These are phyloP conservation scores for Pythium brachiatum DNA, from an alignment of 352 stramenopile genomes.

Conservation along the genomic window DNA sequence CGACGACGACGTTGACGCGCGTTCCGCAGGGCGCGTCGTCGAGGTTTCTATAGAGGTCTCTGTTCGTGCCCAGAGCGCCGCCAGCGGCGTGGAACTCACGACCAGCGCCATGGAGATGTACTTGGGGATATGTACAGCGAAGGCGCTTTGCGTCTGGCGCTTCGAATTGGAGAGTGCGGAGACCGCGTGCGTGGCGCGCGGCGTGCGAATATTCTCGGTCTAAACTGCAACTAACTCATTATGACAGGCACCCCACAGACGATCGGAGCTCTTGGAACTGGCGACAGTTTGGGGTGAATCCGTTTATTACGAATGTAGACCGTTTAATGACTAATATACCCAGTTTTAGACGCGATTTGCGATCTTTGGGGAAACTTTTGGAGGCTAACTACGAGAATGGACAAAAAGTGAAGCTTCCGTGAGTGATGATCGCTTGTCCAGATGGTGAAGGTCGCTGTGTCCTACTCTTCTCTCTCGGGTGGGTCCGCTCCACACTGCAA, in stretches of 20 bases:
- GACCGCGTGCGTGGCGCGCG: conserved; percentile 7
- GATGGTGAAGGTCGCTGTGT: conserved; percentile 20
- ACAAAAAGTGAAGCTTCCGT: conserved; percentile 3
- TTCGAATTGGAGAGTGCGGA: neutral
- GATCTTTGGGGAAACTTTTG: neutral
- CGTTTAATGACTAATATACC: neutral
- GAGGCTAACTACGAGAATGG: conserved; percentile 2
- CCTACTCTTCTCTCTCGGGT: neutral
- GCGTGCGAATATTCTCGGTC: conserved; percentile 15
- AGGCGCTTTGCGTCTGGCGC: neutral
- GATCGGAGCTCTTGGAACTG: conserved; percentile 10
- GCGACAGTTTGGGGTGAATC: neutral
- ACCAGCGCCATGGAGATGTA: conserved; percentile 22
- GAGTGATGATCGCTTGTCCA: conserved; percentile 26
- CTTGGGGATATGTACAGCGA: neutral
- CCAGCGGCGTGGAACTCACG: conserved; percentile 17
- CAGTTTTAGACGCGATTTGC: neutral
- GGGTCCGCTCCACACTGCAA: conserved; percentile 1
- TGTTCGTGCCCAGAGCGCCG: conserved; percentile 1
- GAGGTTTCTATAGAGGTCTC: neutral
- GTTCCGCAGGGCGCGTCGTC: conserved; percentile 10
- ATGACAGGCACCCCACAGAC: conserved; percentile 14
- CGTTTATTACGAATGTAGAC: conserved; percentile 9
- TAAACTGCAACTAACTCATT: conserved; percentile 33
- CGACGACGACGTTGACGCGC: neutral